Conservation (phyloP, 257 asterid genomes). For the Nyctanthes arbortristis region DNA sequence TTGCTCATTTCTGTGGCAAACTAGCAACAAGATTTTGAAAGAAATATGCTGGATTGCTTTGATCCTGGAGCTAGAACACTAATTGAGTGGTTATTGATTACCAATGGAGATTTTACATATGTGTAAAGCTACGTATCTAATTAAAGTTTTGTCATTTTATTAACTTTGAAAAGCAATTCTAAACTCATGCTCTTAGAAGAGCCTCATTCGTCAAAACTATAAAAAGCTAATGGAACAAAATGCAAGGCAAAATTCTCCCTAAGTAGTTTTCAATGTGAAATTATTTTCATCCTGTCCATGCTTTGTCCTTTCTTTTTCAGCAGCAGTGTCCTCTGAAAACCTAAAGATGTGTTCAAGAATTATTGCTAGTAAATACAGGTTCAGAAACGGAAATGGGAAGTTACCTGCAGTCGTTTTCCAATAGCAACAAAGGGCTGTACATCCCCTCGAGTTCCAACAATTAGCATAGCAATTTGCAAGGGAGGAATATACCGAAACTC, state of each 20-base stretch:
- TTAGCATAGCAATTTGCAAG: conserved; percentile 85
- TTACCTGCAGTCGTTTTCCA: conserved; percentile 82
- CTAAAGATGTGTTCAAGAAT: background rate
- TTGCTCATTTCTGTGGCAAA: background rate
- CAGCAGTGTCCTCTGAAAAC: background rate
- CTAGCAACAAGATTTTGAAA: background rate
- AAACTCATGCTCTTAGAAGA: background rate
- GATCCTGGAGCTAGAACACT: background rate
- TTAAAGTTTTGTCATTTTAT: background rate
- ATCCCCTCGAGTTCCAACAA: conserved; percentile 97
- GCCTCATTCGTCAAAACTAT: background rate
- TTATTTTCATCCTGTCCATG: background rate
- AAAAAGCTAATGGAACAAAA: background rate
- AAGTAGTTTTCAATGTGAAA: background rate
- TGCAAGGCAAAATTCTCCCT: background rate
- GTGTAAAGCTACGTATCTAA: background rate
- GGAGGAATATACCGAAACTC: conserved; percentile 77
- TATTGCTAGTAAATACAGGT: conserved; percentile 6
- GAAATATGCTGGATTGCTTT: background rate
- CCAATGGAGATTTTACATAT: background rate
- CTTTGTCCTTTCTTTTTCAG: background rate
- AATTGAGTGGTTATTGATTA: background rate
- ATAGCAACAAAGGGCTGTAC: conserved; percentile 97
- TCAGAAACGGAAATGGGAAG: conserved; percentile 6
- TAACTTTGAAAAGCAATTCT: background rate